phyloP scores from a whole-genome alignment of 2,329 filamentous ascomycete species.

The Colletotrichum sp. region DNA sequence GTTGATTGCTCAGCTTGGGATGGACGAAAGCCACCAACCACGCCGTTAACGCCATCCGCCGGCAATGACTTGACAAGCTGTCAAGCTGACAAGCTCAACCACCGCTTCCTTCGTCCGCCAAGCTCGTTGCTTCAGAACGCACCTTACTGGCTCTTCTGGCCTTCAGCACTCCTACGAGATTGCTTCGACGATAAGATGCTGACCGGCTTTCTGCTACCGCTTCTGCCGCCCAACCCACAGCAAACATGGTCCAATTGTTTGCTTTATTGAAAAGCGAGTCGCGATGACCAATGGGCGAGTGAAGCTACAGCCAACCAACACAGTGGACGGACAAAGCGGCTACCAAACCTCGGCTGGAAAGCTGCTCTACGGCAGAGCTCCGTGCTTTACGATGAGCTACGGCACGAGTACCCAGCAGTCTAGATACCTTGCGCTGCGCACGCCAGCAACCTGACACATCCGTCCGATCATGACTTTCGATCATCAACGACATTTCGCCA shows the following conservation, averaged over 20 bases:
- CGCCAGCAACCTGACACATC: neutral
- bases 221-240: neutral
- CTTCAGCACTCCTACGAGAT: neutral
- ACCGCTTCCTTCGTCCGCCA: neutral
- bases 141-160: neutral
- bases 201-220: neutral
- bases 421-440: neutral
- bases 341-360: neutral
- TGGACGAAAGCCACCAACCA: neutral
- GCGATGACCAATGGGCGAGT: neutral
- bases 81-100: neutral
- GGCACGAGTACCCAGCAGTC: neutral
- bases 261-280: neutral
- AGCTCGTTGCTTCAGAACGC: neutral
- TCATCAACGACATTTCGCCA: neutral
- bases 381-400: neutral
- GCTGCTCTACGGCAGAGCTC: neutral
- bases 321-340: neutral
- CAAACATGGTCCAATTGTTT: neutral
- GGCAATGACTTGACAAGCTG: neutral
- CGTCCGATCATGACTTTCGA: neutral
- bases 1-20: neutral
- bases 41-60: neutral
- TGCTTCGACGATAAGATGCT: neutral
- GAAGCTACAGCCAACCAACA: neutral